Evolutionary conservation across 176 grass and related monocot genomes (phyloP), one percentile per base, ranked within the genome.

Genomic region (Leersia perrieri): DNA sequence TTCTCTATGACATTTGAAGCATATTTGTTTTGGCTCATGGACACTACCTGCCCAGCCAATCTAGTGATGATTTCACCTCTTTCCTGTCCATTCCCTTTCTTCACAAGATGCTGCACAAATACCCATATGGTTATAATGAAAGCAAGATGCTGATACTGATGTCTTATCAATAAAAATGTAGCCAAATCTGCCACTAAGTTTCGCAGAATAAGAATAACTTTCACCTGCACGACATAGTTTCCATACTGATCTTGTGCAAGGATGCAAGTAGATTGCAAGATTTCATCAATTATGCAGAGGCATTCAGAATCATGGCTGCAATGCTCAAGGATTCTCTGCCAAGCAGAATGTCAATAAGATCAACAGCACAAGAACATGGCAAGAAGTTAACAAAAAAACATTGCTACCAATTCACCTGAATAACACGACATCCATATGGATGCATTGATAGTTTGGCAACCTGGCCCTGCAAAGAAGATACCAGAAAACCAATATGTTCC

Each of bases 1-100:
- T 89, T 98, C 81, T 98, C 95, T 33, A 98, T 91, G 57, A 98
- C 95, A 82, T 98, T 98, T 9, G 95, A 98, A 9, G 92, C 95
- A 66, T 74, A 95, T 80, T 98, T 98, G 68, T 95, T 90, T 82
- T 93, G 95, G 74, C 95, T 98, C 92, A 98, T 95, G 73, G 62
- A 81, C 42, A 98, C 95, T 33, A 98, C 88, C 58, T 95, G 90
- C 4, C 86, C 79, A 42, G 86, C 90, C 38, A 98, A 85, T 87
- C 88, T 93, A 75, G 62, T 92, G 33, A 98, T 95, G 70, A 98
- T 95, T 85, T 95, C 83, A 39, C 47, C 89, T 78, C 86, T 94
- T 74, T 95, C 92, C 44, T 87, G 78, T 31, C 68, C 16, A 67
- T 93, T 87, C 72, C 92, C 95, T 86, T 83, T 91, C 80, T 89